Evolutionary conservation across 345 rosid species (phyloP), one percentile per base, ranked within the genome.

Genomic region (Jatropha curcas): DNA sequence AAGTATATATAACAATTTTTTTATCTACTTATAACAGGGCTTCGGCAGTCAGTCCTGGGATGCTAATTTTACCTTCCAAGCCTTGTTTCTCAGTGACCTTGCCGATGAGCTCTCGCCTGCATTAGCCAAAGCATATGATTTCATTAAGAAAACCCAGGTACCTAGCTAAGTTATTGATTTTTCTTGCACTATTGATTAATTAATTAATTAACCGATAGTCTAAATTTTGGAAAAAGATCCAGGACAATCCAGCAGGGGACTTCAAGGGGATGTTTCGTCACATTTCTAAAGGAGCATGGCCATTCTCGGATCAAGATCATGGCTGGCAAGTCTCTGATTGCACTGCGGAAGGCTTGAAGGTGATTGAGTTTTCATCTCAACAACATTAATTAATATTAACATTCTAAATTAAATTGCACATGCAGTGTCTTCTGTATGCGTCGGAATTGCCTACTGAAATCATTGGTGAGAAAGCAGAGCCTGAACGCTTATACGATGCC

Each of bases 1-100:
- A n/a, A n/a, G n/a, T n/a, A n/a, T n/a, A n/a, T n/a, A n/a, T n/a
- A n/a, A n/a, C n/a, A n/a, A n/a, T n/a, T n/a, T n/a, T n/a, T n/a
- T n/a, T n/a, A n/a, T n/a, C n/a, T n/a, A n/a, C n/a, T n/a, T n/a
- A n/a, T n/a, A n/a, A 68, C 72, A 85, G 88, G 84, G 84, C 22
- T 85, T 85, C 75, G 92, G 92, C 6, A 83, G 95, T 74, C 92
- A 90, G 64, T 25, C 61, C 12, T 90, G 95, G 95, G 92, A 90
- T 71, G 76, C 91, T 34, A 73, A 71, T 37, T 70, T 90, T 0
- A 65, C 79, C 2, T 51, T 84, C 56, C 86, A 86, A 68, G 90
- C 88, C 24, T 41, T 88, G 64, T 78, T 82, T 31, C 86, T 86
- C 19, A 57, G 79, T 50, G 72, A 85, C 60, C 70, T 83, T 24